Evolutionary conservation across 768 basidiomycete species (phyloP).

Genomic region (Clitopilus passeckerianus): DNA sequence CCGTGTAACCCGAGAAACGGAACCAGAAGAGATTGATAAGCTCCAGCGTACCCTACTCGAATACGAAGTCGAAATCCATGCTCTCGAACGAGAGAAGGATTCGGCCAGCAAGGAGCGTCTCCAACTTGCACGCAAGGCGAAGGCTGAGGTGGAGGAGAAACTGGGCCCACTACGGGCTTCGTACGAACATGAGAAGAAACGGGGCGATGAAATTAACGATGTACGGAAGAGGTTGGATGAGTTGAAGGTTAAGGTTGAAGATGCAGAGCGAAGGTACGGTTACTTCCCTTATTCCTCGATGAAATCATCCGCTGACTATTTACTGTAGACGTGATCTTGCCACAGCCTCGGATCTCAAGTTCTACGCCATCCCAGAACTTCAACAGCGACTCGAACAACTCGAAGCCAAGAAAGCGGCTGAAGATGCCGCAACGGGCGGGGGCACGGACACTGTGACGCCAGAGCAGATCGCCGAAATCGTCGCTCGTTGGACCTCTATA

Average conservation of each 20-base stretch:
- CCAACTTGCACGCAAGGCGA: constrained; percentile 64
- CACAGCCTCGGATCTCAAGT: constrained; percentile 83
- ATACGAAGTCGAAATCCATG: constrained; percentile 92
- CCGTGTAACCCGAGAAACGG: constrained; percentile 90
- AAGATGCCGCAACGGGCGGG: constrained; percentile 54
- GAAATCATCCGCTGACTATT: too few relatives aligned
- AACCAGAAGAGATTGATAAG: constrained; percentile 90
- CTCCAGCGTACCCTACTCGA: constrained; percentile 86
- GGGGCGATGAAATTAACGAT: constrained; percentile 74
- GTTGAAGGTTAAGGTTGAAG: constrained; percentile 85
- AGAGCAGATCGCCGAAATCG: constrained; percentile 92
- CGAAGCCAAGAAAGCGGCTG: constrained; percentile 66
- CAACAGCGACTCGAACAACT: constrained; percentile 66
- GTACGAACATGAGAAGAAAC: constrained; percentile 82
- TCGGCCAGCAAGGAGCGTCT: constrained; percentile 82
- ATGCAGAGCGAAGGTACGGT: constrained; percentile 85
- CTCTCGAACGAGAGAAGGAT: constrained; percentile 90
- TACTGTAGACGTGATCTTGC: constrained; percentile 60
- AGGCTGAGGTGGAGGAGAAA: constrained; percentile 81
- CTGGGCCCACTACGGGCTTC: constrained; percentile 77
- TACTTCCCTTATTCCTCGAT: too few relatives aligned
- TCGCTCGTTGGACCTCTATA: constrained; percentile 89
- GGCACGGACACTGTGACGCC: constrained; percentile 72
- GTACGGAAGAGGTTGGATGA: constrained; percentile 85
- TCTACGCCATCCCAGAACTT: constrained; percentile 89